Evolutionary conservation across 306 rosid genomes (phyloP).

Genomic region (Rosa lucieae): DNA sequence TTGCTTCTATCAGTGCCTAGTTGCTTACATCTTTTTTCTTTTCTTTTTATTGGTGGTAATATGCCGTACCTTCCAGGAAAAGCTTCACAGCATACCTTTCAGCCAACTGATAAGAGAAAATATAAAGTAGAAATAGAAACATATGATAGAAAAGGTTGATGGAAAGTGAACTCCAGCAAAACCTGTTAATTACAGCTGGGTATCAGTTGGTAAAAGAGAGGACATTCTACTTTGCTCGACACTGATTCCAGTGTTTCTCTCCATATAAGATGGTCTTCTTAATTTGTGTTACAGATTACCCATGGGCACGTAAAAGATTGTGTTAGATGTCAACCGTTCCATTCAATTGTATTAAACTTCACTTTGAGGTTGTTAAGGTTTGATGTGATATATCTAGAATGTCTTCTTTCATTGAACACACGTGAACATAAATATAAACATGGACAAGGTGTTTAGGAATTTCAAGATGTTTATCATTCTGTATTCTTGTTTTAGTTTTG

Average conservation of each 20-base stretch:
- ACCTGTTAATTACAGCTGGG: neutral
- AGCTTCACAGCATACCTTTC: neutral
- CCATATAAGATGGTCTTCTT: neutral
- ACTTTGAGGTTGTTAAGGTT: neutral
- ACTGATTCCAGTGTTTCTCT: neutral
- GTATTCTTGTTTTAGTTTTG: neutral
- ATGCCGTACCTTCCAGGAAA: neutral
- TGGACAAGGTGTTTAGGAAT: neutral
- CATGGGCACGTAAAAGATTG: neutral
- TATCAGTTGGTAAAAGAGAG: neutral
- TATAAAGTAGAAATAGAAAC: neutral
- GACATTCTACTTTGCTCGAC: neutral
- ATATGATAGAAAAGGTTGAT: neutral
- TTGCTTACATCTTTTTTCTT: constrained; percentile 6
- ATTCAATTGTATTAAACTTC: neutral
- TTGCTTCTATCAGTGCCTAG: constrained; percentile 51
- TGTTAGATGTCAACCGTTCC: neutral
- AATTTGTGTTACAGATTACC: too few species aligned
- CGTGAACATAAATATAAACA: neutral
- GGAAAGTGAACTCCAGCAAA: neutral
- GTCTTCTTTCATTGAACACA: neutral
- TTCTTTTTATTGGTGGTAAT: too few species aligned
- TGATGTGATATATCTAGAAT: neutral
- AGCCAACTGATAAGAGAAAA: neutral
- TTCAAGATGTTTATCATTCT: neutral